These are phyloP conservation scores for Pythium periplocum DNA, from an alignment of 352 stramenopile genomes.

Conservation along the genomic window DNA sequence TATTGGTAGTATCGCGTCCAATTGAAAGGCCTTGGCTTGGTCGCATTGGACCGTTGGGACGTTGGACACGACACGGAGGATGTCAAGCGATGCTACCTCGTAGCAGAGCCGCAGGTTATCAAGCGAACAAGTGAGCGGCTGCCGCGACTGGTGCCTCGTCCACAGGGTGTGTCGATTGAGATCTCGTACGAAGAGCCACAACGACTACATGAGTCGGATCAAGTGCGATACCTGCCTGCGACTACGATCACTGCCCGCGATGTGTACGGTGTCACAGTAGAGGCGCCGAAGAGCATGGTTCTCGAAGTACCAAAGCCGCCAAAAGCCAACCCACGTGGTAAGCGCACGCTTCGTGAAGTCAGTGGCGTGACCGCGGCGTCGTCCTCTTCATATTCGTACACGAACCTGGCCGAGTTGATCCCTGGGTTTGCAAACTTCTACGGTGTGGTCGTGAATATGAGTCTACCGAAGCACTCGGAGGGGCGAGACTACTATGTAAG, in stretches of 20 bases:
- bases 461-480: constrained; percentile 53
- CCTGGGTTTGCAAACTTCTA: constrained; percentile 56
- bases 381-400: constrained; percentile 50
- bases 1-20: not conserved
- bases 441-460: constrained; percentile 70
- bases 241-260: constrained; percentile 37
- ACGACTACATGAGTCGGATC: constrained; percentile 41
- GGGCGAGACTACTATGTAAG: constrained; percentile 64
- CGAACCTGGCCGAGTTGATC: constrained; percentile 43
- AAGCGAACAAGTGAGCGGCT: constrained; percentile 36
- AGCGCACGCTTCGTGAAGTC: constrained; percentile 39
- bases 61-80: constrained; percentile 64
- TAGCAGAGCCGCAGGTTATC: constrained; percentile 54
- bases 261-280: constrained; percentile 16
- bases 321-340: constrained; percentile 30
- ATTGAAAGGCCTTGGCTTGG: constrained; percentile 44
- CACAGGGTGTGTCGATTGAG: constrained; percentile 34
- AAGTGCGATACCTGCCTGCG: constrained; percentile 43
- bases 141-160: constrained; percentile 27
- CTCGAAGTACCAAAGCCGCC: not conserved
- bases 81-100: constrained; percentile 38
- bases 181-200: constrained; percentile 52
- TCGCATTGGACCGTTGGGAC: constrained; percentile 44
- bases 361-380: constrained; percentile 6
- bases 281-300: not conserved